phyloP scores from a whole-genome alignment of 1,284 basidiomycete genomes.

The Amylostereum chailletii region DNA sequence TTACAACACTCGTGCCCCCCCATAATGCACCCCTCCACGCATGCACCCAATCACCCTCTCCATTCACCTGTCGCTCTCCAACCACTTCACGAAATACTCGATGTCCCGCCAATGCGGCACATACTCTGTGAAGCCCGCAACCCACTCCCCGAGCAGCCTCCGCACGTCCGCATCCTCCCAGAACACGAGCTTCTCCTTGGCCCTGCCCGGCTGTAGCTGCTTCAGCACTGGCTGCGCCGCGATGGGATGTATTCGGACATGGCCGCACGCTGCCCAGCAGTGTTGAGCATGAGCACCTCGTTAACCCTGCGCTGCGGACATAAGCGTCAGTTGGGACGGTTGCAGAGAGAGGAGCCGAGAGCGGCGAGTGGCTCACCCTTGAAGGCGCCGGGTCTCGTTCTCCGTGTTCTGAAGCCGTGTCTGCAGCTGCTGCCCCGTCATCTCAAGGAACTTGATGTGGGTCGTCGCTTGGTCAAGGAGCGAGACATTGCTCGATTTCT shows the following conservation, averaged over 20 bases:
- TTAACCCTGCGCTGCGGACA: constrained; percentile 48
- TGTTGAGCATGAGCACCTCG: constrained; percentile 78
- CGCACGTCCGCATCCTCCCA: constrained; percentile 63
- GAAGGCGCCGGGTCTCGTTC: constrained; percentile 66
- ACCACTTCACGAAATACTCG: constrained; percentile 59
- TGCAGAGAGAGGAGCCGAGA: not conserved
- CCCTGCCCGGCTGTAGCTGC: constrained; percentile 36
- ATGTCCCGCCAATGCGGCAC: constrained; percentile 65
- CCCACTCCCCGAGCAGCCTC: constrained; percentile 63
- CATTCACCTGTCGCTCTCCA: constrained; percentile 59
- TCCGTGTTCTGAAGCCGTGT: constrained; percentile 66
- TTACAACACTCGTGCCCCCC: constrained; percentile 23
- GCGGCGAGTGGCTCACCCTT: constrained; percentile 30
- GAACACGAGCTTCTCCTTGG: constrained; percentile 45
- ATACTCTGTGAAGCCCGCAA: constrained; percentile 46
- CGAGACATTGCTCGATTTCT: constrained; percentile 83
- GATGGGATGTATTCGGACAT: too few relatives aligned
- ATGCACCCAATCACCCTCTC: constrained; percentile 62
- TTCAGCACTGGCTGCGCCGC: constrained; percentile 47
- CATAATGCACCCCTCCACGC: constrained; percentile 73
- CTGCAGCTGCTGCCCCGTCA: constrained; percentile 64
- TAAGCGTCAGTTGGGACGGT: too few relatives aligned
- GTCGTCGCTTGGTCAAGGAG: constrained; percentile 79
- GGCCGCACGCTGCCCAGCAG: constrained; percentile 65
- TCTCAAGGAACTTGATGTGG: constrained; percentile 75